Evolutionary conservation across 371 early-diverging fungal genomes (phyloP).

Genomic region (Sporodiniella umbellata): DNA sequence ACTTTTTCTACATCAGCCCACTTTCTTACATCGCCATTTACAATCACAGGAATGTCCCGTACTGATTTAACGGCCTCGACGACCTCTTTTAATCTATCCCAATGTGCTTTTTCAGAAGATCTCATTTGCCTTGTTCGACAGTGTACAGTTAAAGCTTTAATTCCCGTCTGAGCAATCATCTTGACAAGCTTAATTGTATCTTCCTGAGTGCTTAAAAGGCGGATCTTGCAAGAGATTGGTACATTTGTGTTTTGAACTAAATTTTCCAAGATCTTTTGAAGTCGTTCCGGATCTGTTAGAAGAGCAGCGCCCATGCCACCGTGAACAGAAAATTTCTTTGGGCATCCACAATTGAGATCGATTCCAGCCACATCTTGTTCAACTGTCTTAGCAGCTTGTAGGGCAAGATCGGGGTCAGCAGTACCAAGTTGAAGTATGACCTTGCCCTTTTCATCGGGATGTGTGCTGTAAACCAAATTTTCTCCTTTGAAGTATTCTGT

Average conservation of each 20-base stretch:
- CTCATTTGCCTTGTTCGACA: conserved; percentile 80
- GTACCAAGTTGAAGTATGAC: conserved; percentile 82
- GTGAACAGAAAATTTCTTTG: conserved; percentile 90
- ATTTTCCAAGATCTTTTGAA: conserved; percentile 70
- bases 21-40: conserved; percentile 87
- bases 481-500: conserved; percentile 64
- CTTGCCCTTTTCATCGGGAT: conserved; percentile 58
- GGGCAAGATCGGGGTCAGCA: conserved; percentile 82
- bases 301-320: conserved; percentile 97
- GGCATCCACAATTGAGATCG: conserved; percentile 97
- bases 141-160: conserved; percentile 88
- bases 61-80: conserved; percentile 50
- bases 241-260: conserved; percentile 72
- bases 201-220: conserved; percentile 68
- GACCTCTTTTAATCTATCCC: conserved; percentile 79
- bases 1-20: conserved; percentile 60
- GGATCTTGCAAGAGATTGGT: conserved; percentile 81
- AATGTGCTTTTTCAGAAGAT: conserved; percentile 77
- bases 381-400: conserved; percentile 82
- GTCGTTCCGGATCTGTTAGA: conserved; percentile 76
- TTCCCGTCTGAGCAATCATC: conserved; percentile 83
- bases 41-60: conserved; percentile 78
- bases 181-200: conserved; percentile 79
- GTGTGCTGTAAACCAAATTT: conserved; percentile 59
- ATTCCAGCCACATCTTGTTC: conserved; percentile 85